Conservation (phyloP, 257 asterid species). For the Salvia miltiorrhiza region DNA sequence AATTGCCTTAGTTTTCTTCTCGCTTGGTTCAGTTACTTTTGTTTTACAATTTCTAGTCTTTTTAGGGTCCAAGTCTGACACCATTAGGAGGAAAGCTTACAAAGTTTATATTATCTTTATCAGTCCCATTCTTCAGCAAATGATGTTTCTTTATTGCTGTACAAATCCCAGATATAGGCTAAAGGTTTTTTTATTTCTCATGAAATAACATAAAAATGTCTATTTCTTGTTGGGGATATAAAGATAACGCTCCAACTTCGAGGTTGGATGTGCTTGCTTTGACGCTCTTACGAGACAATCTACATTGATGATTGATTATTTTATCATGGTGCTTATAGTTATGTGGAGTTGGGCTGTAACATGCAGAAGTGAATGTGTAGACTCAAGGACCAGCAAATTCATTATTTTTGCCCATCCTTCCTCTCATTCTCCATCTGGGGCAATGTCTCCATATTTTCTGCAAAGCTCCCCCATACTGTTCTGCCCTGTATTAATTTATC, state of each 20-base stretch:
- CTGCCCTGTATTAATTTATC: not conserved
- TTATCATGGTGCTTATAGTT: not conserved
- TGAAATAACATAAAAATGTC: not conserved
- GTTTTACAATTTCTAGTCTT: conserved; percentile 5
- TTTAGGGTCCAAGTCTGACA: not conserved
- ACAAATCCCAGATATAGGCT: conserved; percentile 2
- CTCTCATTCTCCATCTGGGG: not conserved
- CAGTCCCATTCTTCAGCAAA: not conserved
- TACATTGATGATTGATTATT: not conserved
- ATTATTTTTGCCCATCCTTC: not conserved
- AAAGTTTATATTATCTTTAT: not conserved
- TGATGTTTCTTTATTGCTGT: not conserved
- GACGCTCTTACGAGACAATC: not conserved
- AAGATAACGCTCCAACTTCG: not conserved
- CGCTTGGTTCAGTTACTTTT: conserved; percentile 18
- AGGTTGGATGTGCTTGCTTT: not conserved
- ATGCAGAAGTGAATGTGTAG: too few relatives aligned
- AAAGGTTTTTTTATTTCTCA: not conserved
- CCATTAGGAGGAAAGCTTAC: conserved; percentile 1
- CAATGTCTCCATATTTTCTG: not conserved
- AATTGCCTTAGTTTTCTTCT: conserved; percentile 4
- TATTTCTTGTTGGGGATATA: not conserved
- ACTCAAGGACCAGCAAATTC: not conserved
- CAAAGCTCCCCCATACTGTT: not conserved
- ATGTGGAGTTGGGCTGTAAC: conserved; percentile 2